phyloP scores from a whole-genome alignment of 2,329 filamentous ascomycete genomes.

The Hypoxylon sp. region DNA sequence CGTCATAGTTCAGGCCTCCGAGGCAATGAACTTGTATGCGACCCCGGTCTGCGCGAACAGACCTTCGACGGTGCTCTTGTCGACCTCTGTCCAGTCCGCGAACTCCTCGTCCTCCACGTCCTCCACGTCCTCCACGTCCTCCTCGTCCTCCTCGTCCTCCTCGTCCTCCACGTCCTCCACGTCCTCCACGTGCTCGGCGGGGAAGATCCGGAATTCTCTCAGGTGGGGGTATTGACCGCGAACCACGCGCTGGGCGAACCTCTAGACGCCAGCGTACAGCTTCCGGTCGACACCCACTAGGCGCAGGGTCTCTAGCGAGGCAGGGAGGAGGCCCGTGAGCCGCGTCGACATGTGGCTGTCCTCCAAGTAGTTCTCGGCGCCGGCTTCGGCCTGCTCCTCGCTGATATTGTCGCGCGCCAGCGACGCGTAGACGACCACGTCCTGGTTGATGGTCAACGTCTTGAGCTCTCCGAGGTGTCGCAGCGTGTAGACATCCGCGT shows the following conservation, averaged over 20 bases:
- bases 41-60: neutral
- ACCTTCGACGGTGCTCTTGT: neutral
- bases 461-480: neutral
- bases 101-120: neutral
- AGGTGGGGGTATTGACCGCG: neutral
- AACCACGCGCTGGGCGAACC: neutral
- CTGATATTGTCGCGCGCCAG: neutral
- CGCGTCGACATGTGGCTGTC: neutral
- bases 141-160: too few species aligned
- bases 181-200: neutral
- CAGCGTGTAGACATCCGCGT: neutral
- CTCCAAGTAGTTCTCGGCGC: neutral
- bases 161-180: too few species aligned
- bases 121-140: too few species aligned
- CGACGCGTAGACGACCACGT: neutral
- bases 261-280: neutral
- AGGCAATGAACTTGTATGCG: neutral
- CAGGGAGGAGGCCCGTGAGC: neutral
- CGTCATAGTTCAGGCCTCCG: constrained; percentile 75
- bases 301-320: neutral
- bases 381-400: neutral
- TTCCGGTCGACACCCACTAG: neutral
- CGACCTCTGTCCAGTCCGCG: neutral
- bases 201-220: neutral
- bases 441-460: neutral